Evolutionary conservation across 495 filamentous ascomycete genomes (phyloP), one percentile per base, ranked within the genome.

Genomic region (Aspergillus affinis): DNA sequence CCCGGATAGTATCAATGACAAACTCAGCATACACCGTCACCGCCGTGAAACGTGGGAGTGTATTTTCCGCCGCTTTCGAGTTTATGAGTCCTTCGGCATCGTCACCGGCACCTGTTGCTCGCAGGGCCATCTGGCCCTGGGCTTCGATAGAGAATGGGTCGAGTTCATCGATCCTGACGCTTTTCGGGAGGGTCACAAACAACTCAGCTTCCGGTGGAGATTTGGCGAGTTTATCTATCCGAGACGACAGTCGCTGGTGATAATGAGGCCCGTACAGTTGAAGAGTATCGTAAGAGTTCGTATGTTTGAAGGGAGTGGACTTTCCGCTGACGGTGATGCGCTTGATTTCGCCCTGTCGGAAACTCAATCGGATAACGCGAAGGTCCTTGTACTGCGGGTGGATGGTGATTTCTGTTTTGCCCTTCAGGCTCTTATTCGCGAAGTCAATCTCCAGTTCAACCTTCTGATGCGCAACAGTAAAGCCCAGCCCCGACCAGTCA

Each of bases 381-480:
- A 96, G 76, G 9, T 90, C 82, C 50, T 84, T 82, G 46, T 77
- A 72, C 30, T 86, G 82, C 13, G 90, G 88, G 60, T 89, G 83
- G 48, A 97, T 83, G 1, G 87, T 85, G 60, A 98, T 89, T 54
- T 90, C 89, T 10, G 89, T 90, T 62, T 84, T 88, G 32, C 94
- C 94, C 65, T 82, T 88, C 65, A 98, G 70, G 68, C 81, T 86
- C 68, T 87, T 88, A 23, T 81, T 83, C 51, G 79, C 78, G 65
- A 98, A 92, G 72, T 97, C 86, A 61, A 98, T 81, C 59, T 98
- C 93, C 55, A 98, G 78, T 61, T 92, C 87, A 55, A 98, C 86
- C 69, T 87, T 88, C 73, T 98, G 94, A 65, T 89, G 85, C n/a
- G 86, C 75, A 9, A 94, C 80, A 19, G 83, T 82, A 66, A 85